These are phyloP conservation scores for slime mould (Dictyostelium discoideum) DNA, from an alignment of 78 protist genomes.

Conservation along the genomic window dicty_2.7 NC_007089.4:697501-698000, in stretches of 20 bases:
- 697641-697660: constrained; percentile 51
- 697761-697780: constrained; percentile 45
- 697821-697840: constrained; percentile 54
- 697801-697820: constrained; percentile 33
- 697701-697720: constrained; percentile 25
- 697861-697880: constrained; percentile 18
- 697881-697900: not conserved
- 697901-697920: constrained; percentile 6
- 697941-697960: constrained; percentile 57
- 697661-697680: constrained; percentile 71
- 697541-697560: constrained; percentile 48
- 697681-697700: constrained; percentile 29
- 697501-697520: constrained; percentile 35
- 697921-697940: not conserved
- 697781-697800: constrained; percentile 48
- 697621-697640: constrained; percentile 33
- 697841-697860: constrained; percentile 40
- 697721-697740: constrained; percentile 76
- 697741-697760: constrained; percentile 30
- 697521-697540: constrained; percentile 17
- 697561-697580: constrained; percentile 25
- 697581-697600: constrained; percentile 40
- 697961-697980: constrained; percentile 44
- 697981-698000: constrained; percentile 48
- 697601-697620: constrained; percentile 32